Percentiles rank a stretch among this genome's conserved stretches.
phyloP scores from a whole-genome alignment of 176 grass and related monocot genomes.

The Avena sativa region DNA sequence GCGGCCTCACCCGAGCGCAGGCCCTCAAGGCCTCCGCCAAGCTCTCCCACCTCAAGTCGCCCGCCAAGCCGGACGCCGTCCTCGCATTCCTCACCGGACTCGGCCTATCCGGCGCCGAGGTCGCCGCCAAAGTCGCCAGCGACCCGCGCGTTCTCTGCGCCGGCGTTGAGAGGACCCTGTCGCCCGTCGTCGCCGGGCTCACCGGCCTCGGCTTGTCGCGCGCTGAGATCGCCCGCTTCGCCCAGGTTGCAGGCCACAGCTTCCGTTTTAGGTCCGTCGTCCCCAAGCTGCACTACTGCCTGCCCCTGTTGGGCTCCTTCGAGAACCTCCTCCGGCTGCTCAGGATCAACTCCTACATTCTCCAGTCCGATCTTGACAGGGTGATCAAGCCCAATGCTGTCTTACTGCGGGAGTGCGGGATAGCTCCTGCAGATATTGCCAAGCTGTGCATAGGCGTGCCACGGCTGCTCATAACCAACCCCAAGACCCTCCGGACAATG shows the following conservation, averaged over 20 bases:
- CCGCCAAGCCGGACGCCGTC: neutral
- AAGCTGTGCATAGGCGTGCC: neutral
- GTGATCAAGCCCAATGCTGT: neutral
- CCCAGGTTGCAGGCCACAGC: neutral
- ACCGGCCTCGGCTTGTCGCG: neutral
- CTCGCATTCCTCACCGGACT: neutral
- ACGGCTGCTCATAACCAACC: neutral
- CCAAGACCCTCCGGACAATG: neutral
- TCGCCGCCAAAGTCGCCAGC: neutral
- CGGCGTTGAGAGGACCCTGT: neutral
- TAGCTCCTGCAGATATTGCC: neutral
- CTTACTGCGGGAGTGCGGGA: neutral
- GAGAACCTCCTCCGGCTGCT: neutral
- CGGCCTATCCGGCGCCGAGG: neutral
- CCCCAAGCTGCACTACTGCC: neutral
- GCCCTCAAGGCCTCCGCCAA: neutral
- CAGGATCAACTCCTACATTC: neutral
- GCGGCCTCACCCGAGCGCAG: conserved; percentile 1
- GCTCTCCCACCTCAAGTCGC: neutral
- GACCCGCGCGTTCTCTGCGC: neutral
- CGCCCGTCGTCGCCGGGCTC: neutral
- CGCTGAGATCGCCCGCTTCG: neutral
- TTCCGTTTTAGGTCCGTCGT: neutral
- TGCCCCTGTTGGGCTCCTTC: neutral
- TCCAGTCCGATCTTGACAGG: neutral